phyloP scores from a whole-genome alignment of 495 filamentous ascomycete species.

The Sordaria brevicollis region DNA sequence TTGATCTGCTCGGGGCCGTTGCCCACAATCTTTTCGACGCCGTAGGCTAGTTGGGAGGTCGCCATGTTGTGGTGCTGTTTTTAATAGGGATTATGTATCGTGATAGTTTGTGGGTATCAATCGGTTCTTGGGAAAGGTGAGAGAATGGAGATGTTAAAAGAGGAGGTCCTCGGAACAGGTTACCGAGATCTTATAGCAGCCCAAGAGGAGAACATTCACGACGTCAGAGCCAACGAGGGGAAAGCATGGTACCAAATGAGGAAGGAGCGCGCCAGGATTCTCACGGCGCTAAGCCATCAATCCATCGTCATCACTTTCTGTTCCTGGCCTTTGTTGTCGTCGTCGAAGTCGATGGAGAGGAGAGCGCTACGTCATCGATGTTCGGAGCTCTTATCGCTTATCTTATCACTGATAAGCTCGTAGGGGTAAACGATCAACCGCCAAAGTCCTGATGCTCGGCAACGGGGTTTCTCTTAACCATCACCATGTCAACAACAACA shows the following conservation, averaged over 20 bases:
- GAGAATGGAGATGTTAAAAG: neutral
- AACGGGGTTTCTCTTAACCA: neutral
- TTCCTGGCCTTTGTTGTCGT: neutral
- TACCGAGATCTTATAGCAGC: neutral
- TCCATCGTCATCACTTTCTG: neutral
- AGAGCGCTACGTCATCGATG: neutral
- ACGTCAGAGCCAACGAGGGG: neutral
- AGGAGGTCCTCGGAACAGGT: neutral
- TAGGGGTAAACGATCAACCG: neutral
- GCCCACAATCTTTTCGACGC: slow-evolving; percentile 54
- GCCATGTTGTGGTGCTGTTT: slow-evolving; percentile 29
- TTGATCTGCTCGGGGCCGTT: slow-evolving; percentile 49
- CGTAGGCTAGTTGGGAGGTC: slow-evolving; percentile 51
- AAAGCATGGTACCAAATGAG: neutral
- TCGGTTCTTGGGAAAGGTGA: neutral
- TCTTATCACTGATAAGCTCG: too few relatives aligned
- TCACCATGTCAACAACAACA: neutral
- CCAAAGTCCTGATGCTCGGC: neutral
- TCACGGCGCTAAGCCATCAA: neutral
- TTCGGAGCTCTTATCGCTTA: neutral
- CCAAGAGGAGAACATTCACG: neutral
- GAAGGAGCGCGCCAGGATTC: neutral
- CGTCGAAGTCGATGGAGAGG: neutral
- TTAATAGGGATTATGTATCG: neutral
- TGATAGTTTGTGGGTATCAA: neutral